Evolutionary conservation across 768 basidiomycete species (phyloP).

Genomic region (Ephemerocybe angulata): DNA sequence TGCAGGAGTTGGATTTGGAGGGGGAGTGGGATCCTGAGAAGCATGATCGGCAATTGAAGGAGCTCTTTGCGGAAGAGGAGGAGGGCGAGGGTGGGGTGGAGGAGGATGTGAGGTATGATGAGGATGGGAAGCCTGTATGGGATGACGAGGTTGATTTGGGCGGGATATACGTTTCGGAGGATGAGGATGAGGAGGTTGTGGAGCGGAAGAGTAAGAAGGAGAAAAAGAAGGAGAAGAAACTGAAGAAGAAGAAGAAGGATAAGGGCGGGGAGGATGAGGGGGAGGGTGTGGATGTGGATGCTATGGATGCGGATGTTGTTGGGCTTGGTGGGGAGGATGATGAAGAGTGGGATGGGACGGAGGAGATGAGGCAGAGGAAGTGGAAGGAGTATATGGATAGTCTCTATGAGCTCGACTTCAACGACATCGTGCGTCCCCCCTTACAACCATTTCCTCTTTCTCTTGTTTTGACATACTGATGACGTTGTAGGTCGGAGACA

Average conservation of each 20-base stretch:
- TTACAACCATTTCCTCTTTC: neutral
- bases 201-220: slow-evolving; percentile 18
- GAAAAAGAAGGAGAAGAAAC: slow-evolving; percentile 26
- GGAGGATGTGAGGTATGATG: slow-evolving; percentile 32
- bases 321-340: slow-evolving; percentile 33
- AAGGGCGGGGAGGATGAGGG: slow-evolving; percentile 43
- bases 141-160: slow-evolving; percentile 83
- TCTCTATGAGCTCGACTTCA: slow-evolving; percentile 88
- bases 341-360: slow-evolving; percentile 83
- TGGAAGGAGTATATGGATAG: slow-evolving; percentile 90
- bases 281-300: slow-evolving; percentile 58
- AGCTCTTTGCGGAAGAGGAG: slow-evolving; percentile 49
- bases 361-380: slow-evolving; percentile 82
- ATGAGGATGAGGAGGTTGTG: slow-evolving; percentile 28
- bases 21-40: slow-evolving; percentile 88
- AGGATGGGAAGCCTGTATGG: slow-evolving; percentile 79
- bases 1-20: slow-evolving; percentile 77
- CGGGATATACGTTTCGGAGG: slow-evolving; percentile 49
- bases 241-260: slow-evolving; percentile 55
- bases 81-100: slow-evolving; percentile 27
- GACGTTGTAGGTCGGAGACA: slow-evolving; percentile 66
- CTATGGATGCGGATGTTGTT: slow-evolving; percentile 40
- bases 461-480: slow-evolving; percentile 5
- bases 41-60: slow-evolving; percentile 81
- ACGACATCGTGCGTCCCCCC: slow-evolving; percentile 72